Evolutionary conservation across 345 rosid genomes (phyloP), one percentile per base, ranked within the genome.

Genomic region (Camelina laxa): DNA sequence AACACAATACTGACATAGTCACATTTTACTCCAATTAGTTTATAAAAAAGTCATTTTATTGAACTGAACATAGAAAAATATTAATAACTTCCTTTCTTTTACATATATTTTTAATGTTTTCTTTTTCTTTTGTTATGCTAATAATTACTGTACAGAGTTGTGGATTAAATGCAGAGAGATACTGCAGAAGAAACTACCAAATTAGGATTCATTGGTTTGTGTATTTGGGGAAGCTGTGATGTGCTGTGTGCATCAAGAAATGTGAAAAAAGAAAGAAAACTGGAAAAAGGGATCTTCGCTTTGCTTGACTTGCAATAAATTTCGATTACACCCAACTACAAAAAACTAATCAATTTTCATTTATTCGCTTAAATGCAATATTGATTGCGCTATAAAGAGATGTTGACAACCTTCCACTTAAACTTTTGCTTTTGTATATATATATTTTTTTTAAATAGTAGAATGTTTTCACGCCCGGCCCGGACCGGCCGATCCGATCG

Each of bases 301-400:
- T 77, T 77, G 76, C 80, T 65, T 77, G 63, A 77, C 80, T 77
- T 77, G 63, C 76, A 77, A 77, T 77, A 77, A 77, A 77, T 77
- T 65, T 65, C 76, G 65, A 77, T 77, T 58, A 70, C 67, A 38
- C 54, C 68, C 80, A 77, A 57, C 75, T 48, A 65, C 38, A 57
- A 63, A 64, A 63, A 57, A 55, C 19, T 16, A 56, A 15, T 16
- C 36, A 19, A 56, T 24, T 36, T 65, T 38, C 39, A 27, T 30
- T 20, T 58, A 65, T 65, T 71, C 3, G 20, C 67, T 77, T 77
- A 27, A 70, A 56, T 77, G 62, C 54, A 49, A 49, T 71, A 71
- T 58, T 77, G 72, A 71, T 65, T 77, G 76, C 76, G 24, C 80
- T 67, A 71, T 65, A 70, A 77, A 77, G 67, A 71, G 80, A 77